Evolutionary conservation across 2,329 filamentous ascomycete species (phyloP), one percentile per base, ranked within the genome.

Genomic region (Periconia sp.): DNA sequence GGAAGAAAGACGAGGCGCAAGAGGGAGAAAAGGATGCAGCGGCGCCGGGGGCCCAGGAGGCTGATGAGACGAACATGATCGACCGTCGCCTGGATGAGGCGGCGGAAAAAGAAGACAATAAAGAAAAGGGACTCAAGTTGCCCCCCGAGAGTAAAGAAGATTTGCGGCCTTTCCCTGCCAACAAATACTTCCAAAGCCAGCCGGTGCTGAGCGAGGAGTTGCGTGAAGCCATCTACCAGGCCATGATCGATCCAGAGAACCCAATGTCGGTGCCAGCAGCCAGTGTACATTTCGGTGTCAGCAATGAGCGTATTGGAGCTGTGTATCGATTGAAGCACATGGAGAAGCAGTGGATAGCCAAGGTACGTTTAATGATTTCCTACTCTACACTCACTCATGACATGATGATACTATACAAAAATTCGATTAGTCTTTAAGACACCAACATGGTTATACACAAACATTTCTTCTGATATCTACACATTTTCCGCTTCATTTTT

Each of bases 341-440:
- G 60, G 91, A 97, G 78, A 91, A 88, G 77, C 80, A 87, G 61
- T 92, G 88, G 90, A 72, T 82, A 58, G 73, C 79, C 64, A 81
- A 92, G 80, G 92, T 96, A 82, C 82, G 90, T 79, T 49, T 18
- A 40, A 19, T 33, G 45, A 14, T 40, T 40, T 52, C 20, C 31
- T 45, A 45, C 45, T 18, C 8, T 43, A 31, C 30, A n/a, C 42
- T 14, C 9, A 33, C 41, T 30, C 41, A 45, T 69, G 63, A 60
- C 58, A 80, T 88, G 86, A 89, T 89, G 87, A 90, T 83, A 81
- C 77, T 66, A 82, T 74, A 79, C 83, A 64, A 85, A 37, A 87
- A 84, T 89, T 80, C 93, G 93, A 97, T 97, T 96, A 97, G 93
- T 97, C 93, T 96, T 95, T 82, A 97, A 96, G 92, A 97, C 92